Evolutionary conservation across 139 green algal species (phyloP), one percentile per base, ranked within the genome.

Genomic region (Coelastrella sp.): DNA sequence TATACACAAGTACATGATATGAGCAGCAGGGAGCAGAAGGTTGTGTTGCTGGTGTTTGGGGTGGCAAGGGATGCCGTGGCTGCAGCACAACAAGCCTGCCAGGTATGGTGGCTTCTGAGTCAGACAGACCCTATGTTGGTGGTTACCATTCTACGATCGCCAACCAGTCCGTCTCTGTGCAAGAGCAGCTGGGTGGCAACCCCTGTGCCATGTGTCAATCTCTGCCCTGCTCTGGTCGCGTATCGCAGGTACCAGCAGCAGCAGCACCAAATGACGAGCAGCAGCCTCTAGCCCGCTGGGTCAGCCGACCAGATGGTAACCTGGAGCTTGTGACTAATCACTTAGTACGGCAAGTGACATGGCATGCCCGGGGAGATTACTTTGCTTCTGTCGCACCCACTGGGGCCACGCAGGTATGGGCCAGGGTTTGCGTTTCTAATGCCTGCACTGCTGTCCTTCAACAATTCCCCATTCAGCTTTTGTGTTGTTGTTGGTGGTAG

Each of bases 321-420:
- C 19, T 94, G 75, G 79, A 92, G 56, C 85, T 97, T 16, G 23
- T 88, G 32, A 92, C 93, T 87, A 80, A 82, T 71, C 80, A 88
- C 76, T 56, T 85, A 22, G 91, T 99, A 14, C 87, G 56, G 57
- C 84, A 94, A 7, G 79, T 99, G 4, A 92, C 97, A 3, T 99
- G 98, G 98, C 98, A 99, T 89, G 92, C 77, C 4, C 92, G 96
- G 2, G 98, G 98, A 1, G 98, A 99, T 92, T 99, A 99, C 94
- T 98, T 99, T 86, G 94, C 94, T 0, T 95, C 91, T 2, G 96
- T 98, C 14, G 94, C 95, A 13, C 97, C 96, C 3, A 94, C 93
- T 23, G 96, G 97, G 59, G 96, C 96, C 91, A 97, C 95, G 22
- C 95, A 97, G 94, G 96, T 95, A 80, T 2, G 90, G 61, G 8